These are phyloP conservation scores for Pseudogymnoascus sp. DNA, from an alignment of 2,329 filamentous ascomycete species.

Conservation along the genomic window DNA sequence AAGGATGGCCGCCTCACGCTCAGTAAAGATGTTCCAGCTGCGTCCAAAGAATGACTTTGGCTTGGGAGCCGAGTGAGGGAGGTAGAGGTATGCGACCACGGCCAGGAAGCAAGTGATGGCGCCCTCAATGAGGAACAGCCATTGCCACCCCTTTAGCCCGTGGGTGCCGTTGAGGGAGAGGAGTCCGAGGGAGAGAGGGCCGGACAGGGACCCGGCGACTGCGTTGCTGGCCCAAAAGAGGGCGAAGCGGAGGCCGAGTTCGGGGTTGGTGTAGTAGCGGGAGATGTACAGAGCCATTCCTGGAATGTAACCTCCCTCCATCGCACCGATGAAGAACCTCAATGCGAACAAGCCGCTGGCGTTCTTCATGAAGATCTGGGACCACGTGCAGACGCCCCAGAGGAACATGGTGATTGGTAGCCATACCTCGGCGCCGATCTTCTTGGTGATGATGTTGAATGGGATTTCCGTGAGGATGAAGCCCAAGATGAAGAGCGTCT, in stretches of 20 bases:
- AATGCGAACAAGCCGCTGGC: conserved; percentile 3
- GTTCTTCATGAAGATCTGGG: conserved; percentile 9
- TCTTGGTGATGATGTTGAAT: conserved; percentile 28
- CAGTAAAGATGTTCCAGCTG: conserved; percentile 16
- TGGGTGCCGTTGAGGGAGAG: conserved; percentile 8
- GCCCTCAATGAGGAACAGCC: conserved; percentile 12
- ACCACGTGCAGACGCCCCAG: conserved; percentile 12
- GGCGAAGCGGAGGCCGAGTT: conserved; percentile 17
- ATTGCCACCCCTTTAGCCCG: conserved; percentile 12
- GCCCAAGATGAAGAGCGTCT: conserved; percentile 26
- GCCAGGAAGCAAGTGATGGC: conserved; percentile 10
- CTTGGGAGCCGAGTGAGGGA: conserved; percentile 21
- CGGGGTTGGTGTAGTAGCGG: conserved; percentile 24
- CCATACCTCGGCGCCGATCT: conserved; percentile 26
- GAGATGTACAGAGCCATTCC: conserved; percentile 22
- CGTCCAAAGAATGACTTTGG: conserved; percentile 18
- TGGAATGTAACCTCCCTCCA: conserved; percentile 13
- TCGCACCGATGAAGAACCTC: conserved; percentile 11
- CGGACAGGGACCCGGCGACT: conserved; percentile 6
- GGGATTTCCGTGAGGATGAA: conserved; percentile 30
- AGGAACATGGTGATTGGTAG: conserved; percentile 26
- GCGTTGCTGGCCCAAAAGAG: conserved; percentile 11
- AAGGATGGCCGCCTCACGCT: conserved; percentile 16
- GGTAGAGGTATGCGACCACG: conserved; percentile 18
- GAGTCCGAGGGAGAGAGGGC: conserved; percentile 8